Conservation (phyloP, 1,139 yeast genomes). For the Trichomonascaceae sp. region DNA sequence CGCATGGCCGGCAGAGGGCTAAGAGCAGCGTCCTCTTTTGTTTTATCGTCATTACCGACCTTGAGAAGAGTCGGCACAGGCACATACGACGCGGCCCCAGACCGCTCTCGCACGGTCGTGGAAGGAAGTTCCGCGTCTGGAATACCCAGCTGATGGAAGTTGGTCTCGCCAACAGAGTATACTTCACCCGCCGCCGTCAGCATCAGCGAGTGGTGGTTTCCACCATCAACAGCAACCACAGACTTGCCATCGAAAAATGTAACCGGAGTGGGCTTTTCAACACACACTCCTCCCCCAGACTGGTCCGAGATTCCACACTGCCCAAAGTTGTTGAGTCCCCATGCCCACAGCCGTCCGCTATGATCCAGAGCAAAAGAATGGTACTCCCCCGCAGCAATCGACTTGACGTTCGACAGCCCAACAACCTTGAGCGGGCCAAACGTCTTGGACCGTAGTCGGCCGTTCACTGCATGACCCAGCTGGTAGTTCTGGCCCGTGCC, state of each 20-base stretch:
- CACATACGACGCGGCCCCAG: slow-evolving; percentile 74
- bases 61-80: slow-evolving; percentile 68
- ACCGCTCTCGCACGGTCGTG: slow-evolving; percentile 61
- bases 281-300: slow-evolving; percentile 67
- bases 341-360: slow-evolving; percentile 57
- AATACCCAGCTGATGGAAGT: slow-evolving; percentile 87
- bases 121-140: slow-evolving; percentile 48
- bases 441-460: slow-evolving; percentile 21
- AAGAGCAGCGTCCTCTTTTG: slow-evolving; percentile 21
- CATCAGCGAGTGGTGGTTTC: slow-evolving; percentile 88
- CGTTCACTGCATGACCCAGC: slow-evolving; percentile 47
- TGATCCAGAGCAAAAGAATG: slow-evolving; percentile 86
- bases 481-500: slow-evolving; percentile 93
- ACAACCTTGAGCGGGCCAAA: slow-evolving; percentile 23
- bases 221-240: slow-evolving; percentile 63
- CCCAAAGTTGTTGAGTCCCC: slow-evolving; percentile 97
- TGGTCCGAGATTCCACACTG: slow-evolving; percentile 68
- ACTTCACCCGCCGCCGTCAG: slow-evolving; percentile 59
- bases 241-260: slow-evolving; percentile 42
- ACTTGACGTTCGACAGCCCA: slow-evolving; percentile 52
- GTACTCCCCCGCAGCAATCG: slow-evolving; percentile 86
- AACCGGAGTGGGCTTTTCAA: slow-evolving; percentile 60
- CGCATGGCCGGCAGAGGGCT: slow-evolving; percentile 44
- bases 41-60: slow-evolving; percentile 15
- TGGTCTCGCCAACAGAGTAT: slow-evolving; percentile 80